phyloP scores from a whole-genome alignment of 306 rosid species.

The Dalbergia oliveri region DNA sequence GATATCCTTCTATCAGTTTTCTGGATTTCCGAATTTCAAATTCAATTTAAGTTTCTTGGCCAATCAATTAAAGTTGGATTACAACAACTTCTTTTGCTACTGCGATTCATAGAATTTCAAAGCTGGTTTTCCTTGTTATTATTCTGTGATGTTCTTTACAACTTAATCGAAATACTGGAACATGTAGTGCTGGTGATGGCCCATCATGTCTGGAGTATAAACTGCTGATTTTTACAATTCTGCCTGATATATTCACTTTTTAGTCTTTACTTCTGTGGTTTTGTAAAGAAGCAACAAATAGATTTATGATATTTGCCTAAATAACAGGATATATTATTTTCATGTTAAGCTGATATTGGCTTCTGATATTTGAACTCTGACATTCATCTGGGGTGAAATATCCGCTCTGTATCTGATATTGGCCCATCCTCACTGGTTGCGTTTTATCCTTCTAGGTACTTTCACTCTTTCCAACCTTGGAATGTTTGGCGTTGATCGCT shows the following conservation, averaged over 20 bases:
- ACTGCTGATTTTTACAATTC: not conserved
- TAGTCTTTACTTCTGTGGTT: not conserved
- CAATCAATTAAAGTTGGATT: not conserved
- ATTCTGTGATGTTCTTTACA: not conserved
- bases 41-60: not conserved
- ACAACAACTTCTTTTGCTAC: not conserved
- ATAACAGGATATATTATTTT: conserved; percentile 8
- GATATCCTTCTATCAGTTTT: not conserved
- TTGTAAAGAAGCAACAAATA: conserved; percentile 18
- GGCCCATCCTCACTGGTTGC: conserved; percentile 11
- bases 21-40: conserved; percentile 9
- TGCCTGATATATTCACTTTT: conserved; percentile 24
- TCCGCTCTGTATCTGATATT: conserved; percentile 30
- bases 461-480: conserved; percentile 96
- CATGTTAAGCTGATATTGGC: not conserved
- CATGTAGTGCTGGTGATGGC: not conserved
- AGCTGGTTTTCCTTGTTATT: not conserved
- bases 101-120: not conserved
- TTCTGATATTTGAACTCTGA: conserved; percentile 7
- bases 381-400: conserved; percentile 1
- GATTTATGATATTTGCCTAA: conserved; percentile 9
- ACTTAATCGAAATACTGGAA: not conserved
- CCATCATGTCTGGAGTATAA: conserved; percentile 19
- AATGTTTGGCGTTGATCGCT: conserved; percentile 97
- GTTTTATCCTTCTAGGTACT: conserved; percentile 66